Evolutionary conservation across 208 protist species (phyloP), one percentile per base, ranked within the genome.

Genomic region (Leishmania aethiopica): DNA sequence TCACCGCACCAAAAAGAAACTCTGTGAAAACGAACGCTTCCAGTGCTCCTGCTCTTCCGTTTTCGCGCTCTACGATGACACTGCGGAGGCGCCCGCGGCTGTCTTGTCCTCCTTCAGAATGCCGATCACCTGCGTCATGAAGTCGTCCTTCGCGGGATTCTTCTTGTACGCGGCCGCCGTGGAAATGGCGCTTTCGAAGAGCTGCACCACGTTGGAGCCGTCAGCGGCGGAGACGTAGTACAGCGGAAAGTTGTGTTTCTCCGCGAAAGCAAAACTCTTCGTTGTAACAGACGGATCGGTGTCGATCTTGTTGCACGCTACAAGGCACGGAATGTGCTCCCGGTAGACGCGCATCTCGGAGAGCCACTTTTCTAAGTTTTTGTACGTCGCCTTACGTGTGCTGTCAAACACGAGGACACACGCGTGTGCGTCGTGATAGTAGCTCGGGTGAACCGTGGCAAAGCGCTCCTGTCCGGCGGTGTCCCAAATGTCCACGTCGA

Each of bases 221-320:
- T 98, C 95, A 3, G 97, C 97, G 6, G 98, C 98, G 13, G 96
- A 98, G 15, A 98, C 97, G 90, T 98, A 99, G 79, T 97, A 91
- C 17, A 99, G 89, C 2, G 96, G 93, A 72, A 99, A 90, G 67
- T 92, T 89, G 82, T 98, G 93, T 84, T 99, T 99, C 22, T 93
- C 91, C 3, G 97, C 90, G 83, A 99, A 99, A 40, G 94, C 96
- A 82, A 99, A 99, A n/a, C 83, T 81, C 70, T 95, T 98, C 28
- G 89, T 89, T n/a, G 92, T 94, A 37, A 99, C 94, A 0, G 84
- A 80, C 10, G 91, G 90, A 79, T 98, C 91, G 32, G 93, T 93
- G 84, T 99, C 98, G 80, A 99, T 98, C 88, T 99, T 99, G 82
- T 99, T 99, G 69, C 95, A 98, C 11, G 97, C 96, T 28, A 98